phyloP scores from a whole-genome alignment of 495 filamentous ascomycete genomes.

The Staphylotrichum tortipilum region DNA sequence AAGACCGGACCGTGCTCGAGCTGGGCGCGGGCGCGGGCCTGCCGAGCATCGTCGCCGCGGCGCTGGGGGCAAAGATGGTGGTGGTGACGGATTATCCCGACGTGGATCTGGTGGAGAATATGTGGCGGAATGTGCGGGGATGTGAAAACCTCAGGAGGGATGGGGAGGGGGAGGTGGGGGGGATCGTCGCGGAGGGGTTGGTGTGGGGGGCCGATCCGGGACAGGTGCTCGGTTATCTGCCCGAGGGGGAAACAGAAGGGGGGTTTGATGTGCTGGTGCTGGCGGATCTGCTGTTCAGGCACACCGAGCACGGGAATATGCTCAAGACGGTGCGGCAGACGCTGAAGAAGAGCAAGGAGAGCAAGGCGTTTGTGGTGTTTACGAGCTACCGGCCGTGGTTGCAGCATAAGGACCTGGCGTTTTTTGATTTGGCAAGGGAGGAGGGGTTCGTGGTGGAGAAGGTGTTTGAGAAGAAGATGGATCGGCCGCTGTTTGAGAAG shows the following conservation, averaged over 20 bases:
- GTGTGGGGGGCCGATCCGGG: slow-evolving; percentile 63
- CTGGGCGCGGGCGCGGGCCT: slow-evolving; percentile 85
- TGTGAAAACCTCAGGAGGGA: background rate
- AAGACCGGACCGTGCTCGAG: slow-evolving; percentile 63
- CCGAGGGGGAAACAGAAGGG: slow-evolving; percentile 11
- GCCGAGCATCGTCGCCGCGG: slow-evolving; percentile 66
- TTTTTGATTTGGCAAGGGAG: slow-evolving; percentile 67
- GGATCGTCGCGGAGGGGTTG: slow-evolving; percentile 54
- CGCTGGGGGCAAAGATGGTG: slow-evolving; percentile 57
- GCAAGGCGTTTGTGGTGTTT: slow-evolving; percentile 78
- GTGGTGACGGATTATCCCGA: slow-evolving; percentile 90
- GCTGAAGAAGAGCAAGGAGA: slow-evolving; percentile 43
- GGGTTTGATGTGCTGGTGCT: slow-evolving; percentile 76
- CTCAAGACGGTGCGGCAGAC: slow-evolving; percentile 58
- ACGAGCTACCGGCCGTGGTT: slow-evolving; percentile 90
- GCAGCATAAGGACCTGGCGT: slow-evolving; percentile 68
- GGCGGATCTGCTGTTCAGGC: slow-evolving; percentile 82
- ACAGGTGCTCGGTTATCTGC: slow-evolving; percentile 44
- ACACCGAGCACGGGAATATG: slow-evolving; percentile 72
- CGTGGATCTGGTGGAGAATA: slow-evolving; percentile 64
- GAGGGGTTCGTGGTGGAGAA: slow-evolving; percentile 65
- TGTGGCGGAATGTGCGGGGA: slow-evolving; percentile 58
- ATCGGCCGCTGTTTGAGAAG: slow-evolving; percentile 76
- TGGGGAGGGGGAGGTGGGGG: slow-evolving; percentile 15
- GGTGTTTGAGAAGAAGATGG: slow-evolving; percentile 72